Percentiles rank a stretch among this genome's conserved stretches.
Conservation (phyloP, 441 rosid species). For the Brassica balearica region DNA sequence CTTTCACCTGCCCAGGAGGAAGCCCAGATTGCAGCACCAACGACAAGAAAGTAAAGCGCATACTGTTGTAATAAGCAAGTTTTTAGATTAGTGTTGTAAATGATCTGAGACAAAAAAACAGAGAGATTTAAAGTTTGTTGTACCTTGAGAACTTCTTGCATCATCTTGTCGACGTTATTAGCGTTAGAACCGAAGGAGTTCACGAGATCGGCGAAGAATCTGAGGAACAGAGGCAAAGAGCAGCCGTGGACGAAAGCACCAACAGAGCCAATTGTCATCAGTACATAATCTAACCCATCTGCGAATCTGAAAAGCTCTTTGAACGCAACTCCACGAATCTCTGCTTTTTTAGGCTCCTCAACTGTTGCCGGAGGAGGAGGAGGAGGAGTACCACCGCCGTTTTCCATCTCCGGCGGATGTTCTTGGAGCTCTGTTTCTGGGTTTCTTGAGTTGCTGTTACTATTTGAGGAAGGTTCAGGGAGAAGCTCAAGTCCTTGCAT, state of each 20-base stretch:
- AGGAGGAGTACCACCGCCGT: conserved; percentile 44
- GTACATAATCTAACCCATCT: conserved; percentile 85
- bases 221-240: conserved; percentile 88
- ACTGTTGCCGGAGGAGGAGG: conserved; percentile 28
- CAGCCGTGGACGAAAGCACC: conserved; percentile 98
- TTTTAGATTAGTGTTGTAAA: neutral
- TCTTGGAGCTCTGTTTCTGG: conserved; percentile 37
- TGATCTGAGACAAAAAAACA: conserved; percentile 21
- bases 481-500: conserved; percentile 98
- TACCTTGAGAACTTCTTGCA: conserved; percentile 97
- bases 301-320: conserved; percentile 95
- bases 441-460: conserved; percentile 31
- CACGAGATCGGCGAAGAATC: conserved; percentile 99
- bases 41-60: conserved; percentile 94
- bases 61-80: conserved; percentile 66
- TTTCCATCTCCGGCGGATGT: conserved; percentile 63
- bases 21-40: conserved; percentile 99
- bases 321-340: conserved; percentile 70
- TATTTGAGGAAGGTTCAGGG: conserved; percentile 52
- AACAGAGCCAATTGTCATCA: conserved; percentile 96
- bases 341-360: conserved; percentile 49
- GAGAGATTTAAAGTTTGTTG: neutral
- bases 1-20: conserved; percentile 99
- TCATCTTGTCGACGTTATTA: conserved; percentile 91
- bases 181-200: conserved; percentile 98